A percentile compares a stretch with the other conserved stretches of the same genome.
These are phyloP conservation scores for Diplotaxis tenuifolia DNA, from an alignment of 345 rosid genomes.

Conservation along the genomic window DNA sequence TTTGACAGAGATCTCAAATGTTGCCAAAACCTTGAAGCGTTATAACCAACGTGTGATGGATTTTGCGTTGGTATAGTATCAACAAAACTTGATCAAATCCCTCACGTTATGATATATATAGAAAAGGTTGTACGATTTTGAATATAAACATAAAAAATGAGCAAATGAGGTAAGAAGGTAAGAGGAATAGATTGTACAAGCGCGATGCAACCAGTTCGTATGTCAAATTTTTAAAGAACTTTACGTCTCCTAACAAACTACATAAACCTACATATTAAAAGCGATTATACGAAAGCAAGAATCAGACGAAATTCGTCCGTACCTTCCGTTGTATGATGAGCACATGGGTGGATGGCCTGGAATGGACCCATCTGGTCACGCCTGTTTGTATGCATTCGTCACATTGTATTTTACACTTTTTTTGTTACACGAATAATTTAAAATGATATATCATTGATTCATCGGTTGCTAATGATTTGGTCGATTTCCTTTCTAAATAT, in stretches of 20 bases:
- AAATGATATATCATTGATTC: slow-evolving; percentile 7
- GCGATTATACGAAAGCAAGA: slow-evolving; percentile 14
- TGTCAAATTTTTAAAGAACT: too few species aligned
- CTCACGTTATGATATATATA: background rate
- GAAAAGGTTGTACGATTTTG: background rate
- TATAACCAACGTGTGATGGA: background rate
- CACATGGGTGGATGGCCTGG: slow-evolving; percentile 25
- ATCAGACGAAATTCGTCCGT: slow-evolving; percentile 26
- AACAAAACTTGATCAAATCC: background rate
- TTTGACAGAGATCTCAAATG: background rate
- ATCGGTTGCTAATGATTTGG: slow-evolving; percentile 20
- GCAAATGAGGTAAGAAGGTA: background rate
- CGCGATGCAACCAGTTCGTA: too few species aligned
- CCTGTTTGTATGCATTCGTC: background rate
- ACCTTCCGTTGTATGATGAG: slow-evolving; percentile 28
- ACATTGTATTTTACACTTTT: background rate
- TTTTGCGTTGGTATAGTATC: background rate
- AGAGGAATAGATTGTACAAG: too few species aligned
- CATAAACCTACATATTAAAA: background rate
- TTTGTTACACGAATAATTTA: background rate
- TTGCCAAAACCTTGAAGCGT: too few species aligned
- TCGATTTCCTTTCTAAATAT: slow-evolving; percentile 6
- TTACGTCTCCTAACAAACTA: too few species aligned
- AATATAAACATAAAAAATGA: background rate
- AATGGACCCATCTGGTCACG: slow-evolving; percentile 25